A percentile compares a stretch with the other conserved stretches of the same genome.
Evolutionary conservation across 2,329 filamentous ascomycete species (phyloP).

Genomic region (Anthostomella pinea): DNA sequence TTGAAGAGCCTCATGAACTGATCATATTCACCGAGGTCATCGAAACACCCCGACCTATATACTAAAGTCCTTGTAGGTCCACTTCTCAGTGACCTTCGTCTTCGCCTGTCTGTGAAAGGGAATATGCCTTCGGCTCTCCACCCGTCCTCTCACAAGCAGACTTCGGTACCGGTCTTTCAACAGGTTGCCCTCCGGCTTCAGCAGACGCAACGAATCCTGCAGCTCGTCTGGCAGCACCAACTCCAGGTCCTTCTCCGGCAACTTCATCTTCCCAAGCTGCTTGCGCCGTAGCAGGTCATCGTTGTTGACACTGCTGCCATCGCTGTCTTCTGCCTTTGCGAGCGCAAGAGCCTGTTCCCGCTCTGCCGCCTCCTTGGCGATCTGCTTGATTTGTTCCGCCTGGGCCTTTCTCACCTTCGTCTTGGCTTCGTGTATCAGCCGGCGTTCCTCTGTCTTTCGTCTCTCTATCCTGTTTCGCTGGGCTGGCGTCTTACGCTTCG

Average conservation of each 20-base stretch:
- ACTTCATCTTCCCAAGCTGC: slow-evolving; percentile 68
- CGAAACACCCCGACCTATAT: slow-evolving; percentile 32
- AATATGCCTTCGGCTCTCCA: slow-evolving; percentile 78
- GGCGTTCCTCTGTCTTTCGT: slow-evolving; percentile 81
- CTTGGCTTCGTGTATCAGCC: slow-evolving; percentile 70
- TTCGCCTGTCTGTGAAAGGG: slow-evolving; percentile 80
- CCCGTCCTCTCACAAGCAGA: slow-evolving; percentile 81
- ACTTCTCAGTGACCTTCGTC: slow-evolving; percentile 87
- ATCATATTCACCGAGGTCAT: no score
- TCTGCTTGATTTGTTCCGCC: slow-evolving; percentile 66
- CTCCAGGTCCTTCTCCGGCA: slow-evolving; percentile 79
- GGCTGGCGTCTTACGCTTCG: slow-evolving; percentile 78
- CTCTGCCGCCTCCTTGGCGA: slow-evolving; percentile 61
- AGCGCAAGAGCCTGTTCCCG: slow-evolving; percentile 51
- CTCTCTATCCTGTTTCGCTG: slow-evolving; percentile 87
- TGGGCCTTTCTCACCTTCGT: slow-evolving; percentile 73
- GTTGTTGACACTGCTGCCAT: slow-evolving; percentile 48
- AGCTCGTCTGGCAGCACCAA: slow-evolving; percentile 80
- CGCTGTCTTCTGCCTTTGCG: slow-evolving; percentile 42
- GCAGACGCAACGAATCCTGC: slow-evolving; percentile 72
- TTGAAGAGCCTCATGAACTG: no score
- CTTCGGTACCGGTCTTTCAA: slow-evolving; percentile 89
- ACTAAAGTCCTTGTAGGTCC: slow-evolving; percentile 93
- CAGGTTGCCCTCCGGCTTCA: slow-evolving; percentile 95
- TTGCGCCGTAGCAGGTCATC: slow-evolving; percentile 65